A percentile compares a stretch with the other conserved stretches of the same genome.
phyloP scores from a whole-genome alignment of 345 rosid species.

The Bruguiera gymnorhiza region DNA sequence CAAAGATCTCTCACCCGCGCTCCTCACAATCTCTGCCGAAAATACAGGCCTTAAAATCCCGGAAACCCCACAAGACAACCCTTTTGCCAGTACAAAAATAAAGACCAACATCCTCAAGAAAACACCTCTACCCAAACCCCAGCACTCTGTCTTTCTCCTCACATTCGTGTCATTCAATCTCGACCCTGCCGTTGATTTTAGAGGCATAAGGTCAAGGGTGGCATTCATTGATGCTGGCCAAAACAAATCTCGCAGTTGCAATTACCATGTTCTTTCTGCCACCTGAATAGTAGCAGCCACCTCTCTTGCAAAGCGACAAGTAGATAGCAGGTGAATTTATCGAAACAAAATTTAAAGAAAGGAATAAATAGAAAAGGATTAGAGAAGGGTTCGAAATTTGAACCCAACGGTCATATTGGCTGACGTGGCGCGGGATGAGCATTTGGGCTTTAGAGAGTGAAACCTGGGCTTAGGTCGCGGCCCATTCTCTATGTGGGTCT shows the following conservation, averaged over 20 bases:
- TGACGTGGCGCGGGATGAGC: neutral
- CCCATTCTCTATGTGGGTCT: no score
- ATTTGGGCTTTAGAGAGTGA: no score
- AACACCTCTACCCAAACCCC: neutral
- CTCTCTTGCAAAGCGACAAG: conserved; percentile 15
- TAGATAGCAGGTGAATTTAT: no score
- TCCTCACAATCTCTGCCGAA: conserved; percentile 42
- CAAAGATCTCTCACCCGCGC: conserved; percentile 45
- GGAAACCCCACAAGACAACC: conserved; percentile 35
- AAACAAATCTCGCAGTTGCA: conserved; percentile 78
- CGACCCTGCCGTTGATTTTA: conserved; percentile 38
- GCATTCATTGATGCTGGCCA: conserved; percentile 81
- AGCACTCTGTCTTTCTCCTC: conserved; percentile 15
- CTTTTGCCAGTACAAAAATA: conserved; percentile 40
- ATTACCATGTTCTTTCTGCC: conserved; percentile 73
- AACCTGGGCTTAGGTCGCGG: no score
- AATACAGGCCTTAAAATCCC: conserved; percentile 41
- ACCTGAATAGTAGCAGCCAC: conserved; percentile 33
- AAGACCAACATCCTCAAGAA: conserved; percentile 33
- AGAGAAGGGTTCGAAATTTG: conserved; percentile 39
- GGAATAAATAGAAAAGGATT: no score
- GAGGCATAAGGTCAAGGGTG: conserved; percentile 79
- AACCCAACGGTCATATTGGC: conserved; percentile 43
- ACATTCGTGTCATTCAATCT: conserved; percentile 13
- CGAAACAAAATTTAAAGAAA: no score